Evolutionary conservation across 352 stramenopile genomes (phyloP).

Genomic region (Saprolegnia diclina): DNA sequence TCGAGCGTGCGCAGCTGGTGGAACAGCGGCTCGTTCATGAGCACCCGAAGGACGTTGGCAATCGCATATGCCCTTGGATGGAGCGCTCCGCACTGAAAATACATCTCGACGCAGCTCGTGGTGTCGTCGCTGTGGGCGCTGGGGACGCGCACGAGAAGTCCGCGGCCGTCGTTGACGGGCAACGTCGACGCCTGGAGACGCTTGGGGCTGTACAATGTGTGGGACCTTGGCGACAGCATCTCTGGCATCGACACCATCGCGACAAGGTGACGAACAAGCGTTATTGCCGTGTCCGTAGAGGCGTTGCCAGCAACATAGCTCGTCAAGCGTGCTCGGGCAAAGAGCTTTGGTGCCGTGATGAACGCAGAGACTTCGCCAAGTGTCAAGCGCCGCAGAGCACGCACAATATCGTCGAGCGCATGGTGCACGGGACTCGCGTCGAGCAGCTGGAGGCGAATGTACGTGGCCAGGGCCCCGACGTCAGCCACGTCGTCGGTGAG

Average conservation of each 20-base stretch:
- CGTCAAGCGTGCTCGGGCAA: neutral
- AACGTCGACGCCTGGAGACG: neutral
- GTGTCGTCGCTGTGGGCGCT: constrained; percentile 10
- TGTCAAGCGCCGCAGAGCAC: neutral
- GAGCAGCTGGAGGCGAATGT: neutral
- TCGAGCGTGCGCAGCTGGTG: neutral
- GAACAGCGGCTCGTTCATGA: constrained; percentile 23
- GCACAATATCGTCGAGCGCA: neutral
- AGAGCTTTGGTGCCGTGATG: neutral
- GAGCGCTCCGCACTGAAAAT: constrained; percentile 13
- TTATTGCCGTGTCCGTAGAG: neutral
- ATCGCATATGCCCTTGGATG: neutral
- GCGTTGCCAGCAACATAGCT: neutral
- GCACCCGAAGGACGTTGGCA: constrained; percentile 15
- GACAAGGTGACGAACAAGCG: neutral
- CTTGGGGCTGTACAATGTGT: neutral
- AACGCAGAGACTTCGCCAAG: neutral
- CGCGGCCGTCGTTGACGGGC: neutral
- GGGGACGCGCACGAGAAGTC: neutral
- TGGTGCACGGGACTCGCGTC: neutral
- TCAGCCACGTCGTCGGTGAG: neutral
- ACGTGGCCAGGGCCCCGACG: neutral
- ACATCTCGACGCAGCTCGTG: constrained; percentile 16
- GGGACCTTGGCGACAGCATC: neutral
- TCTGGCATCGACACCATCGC: neutral